Percentiles rank a stretch among this genome's conserved stretches.
Conservation (phyloP, 257 asterid genomes). For the Solanum ossicruentum region DNA sequence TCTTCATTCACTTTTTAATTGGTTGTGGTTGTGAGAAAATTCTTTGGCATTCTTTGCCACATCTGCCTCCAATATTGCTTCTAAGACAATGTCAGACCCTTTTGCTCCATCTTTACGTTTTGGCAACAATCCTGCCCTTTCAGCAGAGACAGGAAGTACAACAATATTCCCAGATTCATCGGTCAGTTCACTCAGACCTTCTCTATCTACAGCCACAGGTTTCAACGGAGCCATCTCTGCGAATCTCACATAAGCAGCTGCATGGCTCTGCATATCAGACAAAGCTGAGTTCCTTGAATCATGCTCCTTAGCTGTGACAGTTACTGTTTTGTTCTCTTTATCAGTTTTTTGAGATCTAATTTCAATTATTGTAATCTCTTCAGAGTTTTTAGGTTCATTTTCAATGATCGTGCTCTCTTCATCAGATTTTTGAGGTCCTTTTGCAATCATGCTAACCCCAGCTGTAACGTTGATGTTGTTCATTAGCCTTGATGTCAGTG, state of each 20-base stretch:
- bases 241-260: conserved; percentile 48
- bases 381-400: background rate
- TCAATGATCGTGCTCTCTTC: conserved; percentile 20
- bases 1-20: conserved; percentile 21
- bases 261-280: conserved; percentile 53
- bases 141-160: conserved; percentile 86
- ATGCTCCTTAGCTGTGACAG: conserved; percentile 34
- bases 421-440: background rate
- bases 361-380: conserved; percentile 17
- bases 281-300: conserved; percentile 16
- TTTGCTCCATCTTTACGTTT: conserved; percentile 31
- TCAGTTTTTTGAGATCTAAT: conserved; percentile 21
- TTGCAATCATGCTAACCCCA: background rate
- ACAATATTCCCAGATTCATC: conserved; percentile 70
- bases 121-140: conserved; percentile 72
- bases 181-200: conserved; percentile 51
- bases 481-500: conserved; percentile 51
- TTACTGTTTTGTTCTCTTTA: conserved; percentile 16
- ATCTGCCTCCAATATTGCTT: conserved; percentile 75
- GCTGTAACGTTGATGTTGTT: conserved; percentile 41
- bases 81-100: conserved; percentile 79
- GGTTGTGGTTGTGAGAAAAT: conserved; percentile 45
- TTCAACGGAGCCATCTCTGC: conserved; percentile 31
- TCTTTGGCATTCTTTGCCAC: conserved; percentile 75
- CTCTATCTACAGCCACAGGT: conserved; percentile 24